Evolutionary conservation across 306 rosid genomes (phyloP).

Genomic region (Rosa persica): DNA sequence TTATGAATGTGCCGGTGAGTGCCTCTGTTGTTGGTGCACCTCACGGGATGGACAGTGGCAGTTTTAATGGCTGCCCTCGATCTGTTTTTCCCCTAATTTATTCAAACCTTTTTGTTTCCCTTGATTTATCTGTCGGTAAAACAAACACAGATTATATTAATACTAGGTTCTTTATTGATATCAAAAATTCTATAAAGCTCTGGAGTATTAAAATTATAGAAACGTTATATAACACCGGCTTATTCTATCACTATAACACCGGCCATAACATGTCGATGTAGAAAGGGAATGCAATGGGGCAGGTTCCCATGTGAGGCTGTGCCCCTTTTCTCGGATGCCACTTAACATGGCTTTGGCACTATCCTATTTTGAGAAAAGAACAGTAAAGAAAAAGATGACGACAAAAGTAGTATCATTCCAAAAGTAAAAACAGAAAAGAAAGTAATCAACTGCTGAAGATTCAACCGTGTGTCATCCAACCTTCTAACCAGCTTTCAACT

Average conservation of each 20-base stretch:
- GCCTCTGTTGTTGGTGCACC: constrained; percentile 13
- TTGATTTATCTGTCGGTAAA: not conserved
- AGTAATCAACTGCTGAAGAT: not conserved
- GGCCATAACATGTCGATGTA: not conserved
- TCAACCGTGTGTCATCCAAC: not conserved
- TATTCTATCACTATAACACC: not conserved
- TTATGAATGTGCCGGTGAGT: not conserved
- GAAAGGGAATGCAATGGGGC: not conserved
- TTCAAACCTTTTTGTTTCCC: not conserved
- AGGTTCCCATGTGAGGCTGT: not conserved
- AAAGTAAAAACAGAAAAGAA: not conserved
- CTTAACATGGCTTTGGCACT: not conserved
- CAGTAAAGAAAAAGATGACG: not conserved
- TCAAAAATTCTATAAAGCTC: too few species aligned
- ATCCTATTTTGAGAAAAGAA: not conserved
- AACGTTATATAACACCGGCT: not conserved
- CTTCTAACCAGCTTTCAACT: not conserved
- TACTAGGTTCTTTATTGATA: not conserved
- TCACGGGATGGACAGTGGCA: constrained; percentile 49
- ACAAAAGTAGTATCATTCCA: not conserved
- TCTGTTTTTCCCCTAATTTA: not conserved
- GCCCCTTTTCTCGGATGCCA: not conserved
- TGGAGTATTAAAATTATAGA: too few species aligned
- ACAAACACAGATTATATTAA: not conserved
- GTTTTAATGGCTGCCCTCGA: not conserved